Base-by-base conservation (phyloP, 352 stramenopile species). In the Phytophthora fragariae region DNA sequence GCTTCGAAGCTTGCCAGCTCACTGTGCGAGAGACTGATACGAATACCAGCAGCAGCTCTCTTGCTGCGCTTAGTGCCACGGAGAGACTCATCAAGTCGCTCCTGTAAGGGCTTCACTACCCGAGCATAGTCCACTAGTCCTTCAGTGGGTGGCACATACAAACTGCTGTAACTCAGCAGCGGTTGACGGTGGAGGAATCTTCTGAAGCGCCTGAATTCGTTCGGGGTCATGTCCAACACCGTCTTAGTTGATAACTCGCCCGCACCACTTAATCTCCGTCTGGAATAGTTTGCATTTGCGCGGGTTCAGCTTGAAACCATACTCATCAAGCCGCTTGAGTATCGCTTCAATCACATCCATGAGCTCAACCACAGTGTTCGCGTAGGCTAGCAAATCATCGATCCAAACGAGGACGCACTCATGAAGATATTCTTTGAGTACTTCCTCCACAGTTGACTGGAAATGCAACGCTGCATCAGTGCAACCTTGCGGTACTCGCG, bases 91-190 rank as follows among this genome's bases (percentile, higher is more conserved):
- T n/a, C n/a, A n/a, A n/a, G n/a, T n/a, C n/a, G n/a, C n/a, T n/a
- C n/a, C n/a, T n/a, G 12, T 6, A 77, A 49, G 24, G 59, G 68
- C 21, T 24, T n/a, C 2, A 37, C 49, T 29, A 70, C 62, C 2
- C 58, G 63, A 21, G 65, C 57, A 50, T 72, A 80, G 27, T 75
- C 60, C 0, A 73, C 46, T 0, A 80, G 56, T 5, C 50, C 21
- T 64, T 63, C 73, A 77, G 49, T 77, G 75, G 9, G 19, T 57
- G 1, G 68, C 63, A 17, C 58, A 77, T 2, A 81, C 3, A 39
- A 81, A 72, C 19, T 77, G 35, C 56, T 81, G 64, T 2, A 77
- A 52, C 24, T 75, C 63, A 10, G 52, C 68, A 14, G 61, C 69
- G 11, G 46, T 57, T 1, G 57, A 41, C 10, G 72, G 55, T 7